A percentile compares a stretch with the other conserved stretches of the same genome.
These are phyloP conservation scores for Schwanniomyces pseudopolymorphus DNA, from an alignment of 805 yeast genomes.

Conservation along the genomic window DNA sequence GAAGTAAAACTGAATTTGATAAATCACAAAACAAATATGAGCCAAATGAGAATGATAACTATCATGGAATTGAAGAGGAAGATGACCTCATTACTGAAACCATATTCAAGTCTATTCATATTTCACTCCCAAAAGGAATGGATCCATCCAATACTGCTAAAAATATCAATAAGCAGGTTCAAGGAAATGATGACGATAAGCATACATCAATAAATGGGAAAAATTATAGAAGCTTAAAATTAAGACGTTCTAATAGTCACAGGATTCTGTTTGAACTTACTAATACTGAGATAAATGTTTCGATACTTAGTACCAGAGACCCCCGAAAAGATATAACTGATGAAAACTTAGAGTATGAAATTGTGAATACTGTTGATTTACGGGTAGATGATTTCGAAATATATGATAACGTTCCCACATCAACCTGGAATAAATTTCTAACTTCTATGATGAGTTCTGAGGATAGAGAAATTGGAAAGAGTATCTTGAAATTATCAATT, in stretches of 20 bases:
- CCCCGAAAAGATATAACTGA: conserved; percentile 40
- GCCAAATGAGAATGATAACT: neutral
- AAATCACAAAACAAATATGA: neutral
- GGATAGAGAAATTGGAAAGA: conserved; percentile 65
- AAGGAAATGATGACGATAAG: conserved; percentile 12
- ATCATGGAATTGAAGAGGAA: conserved; percentile 1
- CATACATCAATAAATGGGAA: conserved; percentile 31
- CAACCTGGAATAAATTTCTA: conserved; percentile 87
- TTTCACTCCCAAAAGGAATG: conserved; percentile 52
- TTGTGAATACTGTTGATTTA: conserved; percentile 50
- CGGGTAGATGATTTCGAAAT: conserved; percentile 56
- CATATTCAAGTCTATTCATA: conserved; percentile 76
- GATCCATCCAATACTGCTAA: conserved; percentile 48
- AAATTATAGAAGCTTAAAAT: conserved; percentile 44
- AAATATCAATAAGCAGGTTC: conserved; percentile 49
- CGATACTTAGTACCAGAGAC: conserved; percentile 47
- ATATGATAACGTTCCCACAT: conserved; percentile 76
- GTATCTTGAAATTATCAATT: conserved; percentile 56
- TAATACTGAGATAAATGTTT: conserved; percentile 50
- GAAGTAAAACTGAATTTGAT: conserved; percentile 4
- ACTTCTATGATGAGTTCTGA: conserved; percentile 69
- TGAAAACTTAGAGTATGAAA: conserved; percentile 34
- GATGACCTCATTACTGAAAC: conserved; percentile 53
- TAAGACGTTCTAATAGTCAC: conserved; percentile 64
- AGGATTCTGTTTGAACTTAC: conserved; percentile 58